phyloP scores from a whole-genome alignment of 129 eudicot genomes.

The Daucus carota region DH1_v3.0 NC_030383.2:12672501-12673000 shows the following conservation, averaged over 20 bases:
- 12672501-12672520: not conserved
- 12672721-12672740: slow-evolving; percentile 33
- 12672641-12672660: slow-evolving; percentile 32
- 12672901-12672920: not conserved
- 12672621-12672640: not conserved
- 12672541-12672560: not conserved
- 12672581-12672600: not conserved
- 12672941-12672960: not conserved
- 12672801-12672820: slow-evolving; percentile 41
- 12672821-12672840: slow-evolving; percentile 83
- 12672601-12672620: not conserved
- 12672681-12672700: slow-evolving; percentile 51
- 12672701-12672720: slow-evolving; percentile 32
- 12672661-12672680: slow-evolving; percentile 41
- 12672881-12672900: not conserved
- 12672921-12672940: not conserved
- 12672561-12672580: not conserved
- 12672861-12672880: slow-evolving; percentile 68
- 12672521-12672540: not conserved
- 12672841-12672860: slow-evolving; percentile 93
- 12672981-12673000: not conserved
- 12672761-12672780: slow-evolving; percentile 91
- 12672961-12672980: not conserved
- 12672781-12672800: slow-evolving; percentile 91
- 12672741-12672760: slow-evolving; percentile 41